Base-by-base conservation (phyloP, 441 rosid species). In the Hypseocharis bilobata region DNA sequence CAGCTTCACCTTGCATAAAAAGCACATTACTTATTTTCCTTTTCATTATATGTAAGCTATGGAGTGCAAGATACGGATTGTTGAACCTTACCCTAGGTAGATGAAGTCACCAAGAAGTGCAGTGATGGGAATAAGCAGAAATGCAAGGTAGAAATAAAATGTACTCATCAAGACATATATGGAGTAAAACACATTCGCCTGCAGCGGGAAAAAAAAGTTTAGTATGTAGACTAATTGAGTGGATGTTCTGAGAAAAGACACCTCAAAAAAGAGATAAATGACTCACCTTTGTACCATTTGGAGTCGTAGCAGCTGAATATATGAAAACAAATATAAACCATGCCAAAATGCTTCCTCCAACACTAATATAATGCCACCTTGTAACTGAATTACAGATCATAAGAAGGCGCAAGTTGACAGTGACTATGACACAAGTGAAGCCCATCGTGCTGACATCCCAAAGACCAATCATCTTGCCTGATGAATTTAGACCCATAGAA, bases 361-460 rank as follows among this genome's bases (percentile, higher is more conserved):
- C 96, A 71, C 87, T 82, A 32, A 88, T 85, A 76, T 86, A 67
- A 79, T 94, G 99, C 94, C 92, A 94, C 80, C 87, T 83, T 14
- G 99, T 94, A 62, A 94, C 87, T 32, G 96, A 82, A 69, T 94
- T 89, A 65, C 98, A 88, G 76, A 91, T 91, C 96, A 94, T 78
- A 64, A 94, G 92, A 75, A 94, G 96, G 16, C 99, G 97, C 75
- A 89, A 72, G 74, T 94, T 94, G 60, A 94, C 96, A 8, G 98
- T 87, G 60, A 94, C 81, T 19, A 94, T 96, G 66, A 89, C 95
- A 83, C 98, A 88, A 30, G 98, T 89, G 82, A 94, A 94, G 47
- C 88, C 97, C 87, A 94, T 75, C 13, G 99, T 94, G 87, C 99
- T 94, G 72, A 94, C 85, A 66, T 94, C 99, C 99, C 99, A 94